Base-by-base conservation (phyloP, 768 basidiomycete species). In the Lepiota subincarnata region DNA sequence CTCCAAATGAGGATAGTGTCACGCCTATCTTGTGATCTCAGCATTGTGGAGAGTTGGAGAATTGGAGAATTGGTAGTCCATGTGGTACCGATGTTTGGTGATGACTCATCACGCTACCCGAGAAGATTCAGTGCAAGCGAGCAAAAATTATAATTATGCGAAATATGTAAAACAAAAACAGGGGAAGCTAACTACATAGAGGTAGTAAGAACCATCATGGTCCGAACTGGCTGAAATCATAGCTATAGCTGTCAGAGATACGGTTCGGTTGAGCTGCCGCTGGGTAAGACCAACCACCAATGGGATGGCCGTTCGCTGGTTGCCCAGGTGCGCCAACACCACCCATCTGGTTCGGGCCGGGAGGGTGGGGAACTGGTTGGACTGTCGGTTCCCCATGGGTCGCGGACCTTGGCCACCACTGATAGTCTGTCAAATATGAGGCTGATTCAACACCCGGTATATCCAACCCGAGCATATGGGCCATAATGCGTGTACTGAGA, bases 391-490 rank as follows among this genome's bases (percentile, higher is more conserved):
- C 46, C 13, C 39, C 50, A 24, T 48, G 53, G 5, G 24, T 38
- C 10, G 53, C 41, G 35, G 70, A 62, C 35, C 79, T 77, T 18
- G 83, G 80, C 82, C 83, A 86, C 84, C 81, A 84, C 61, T 84
- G 82, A 60, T 81, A 84, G 22, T 81, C 83, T 14, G 78, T 73
- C 63, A 71, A 74, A 57, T 73, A 78, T 11, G 78, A 78, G 3
- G 77, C 76, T 37, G 84, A 82, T 54, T 84, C 83, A 28, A 84
- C 73, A 24, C 82, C 83, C 41, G 82, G 82, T 55, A 85, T 74
- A 63, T 85, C 82, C 19, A 86, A 66, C 13, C 83, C 84, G 19
- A 86, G 68, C 83, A 86, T 86, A 60, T 85, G 82, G 12, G 84
- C 84, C 83, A 86, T 85, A 53, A 86, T 75, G 43, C 82, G 76